Percentiles rank a stretch among this genome's conserved stretches.
Evolutionary conservation across 1,284 basidiomycete genomes (phyloP).

Genomic region (Sanghuangporus baumii): DNA sequence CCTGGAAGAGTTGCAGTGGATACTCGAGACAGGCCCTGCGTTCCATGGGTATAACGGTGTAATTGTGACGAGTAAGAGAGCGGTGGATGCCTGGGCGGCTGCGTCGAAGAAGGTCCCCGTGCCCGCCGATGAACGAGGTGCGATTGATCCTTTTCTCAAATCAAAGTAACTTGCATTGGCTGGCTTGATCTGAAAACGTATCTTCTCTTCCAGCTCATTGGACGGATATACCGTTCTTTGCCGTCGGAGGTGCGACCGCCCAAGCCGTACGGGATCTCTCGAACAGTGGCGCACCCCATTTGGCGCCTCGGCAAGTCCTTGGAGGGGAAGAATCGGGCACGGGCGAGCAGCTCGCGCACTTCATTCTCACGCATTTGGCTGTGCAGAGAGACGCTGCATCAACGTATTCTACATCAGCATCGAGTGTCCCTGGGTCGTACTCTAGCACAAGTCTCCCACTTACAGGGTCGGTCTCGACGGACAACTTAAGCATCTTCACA

Average conservation of each 20-base stretch:
- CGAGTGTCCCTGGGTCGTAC: background rate
- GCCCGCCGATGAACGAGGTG: constrained; percentile 9
- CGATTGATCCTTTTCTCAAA: background rate
- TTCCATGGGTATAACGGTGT: constrained; percentile 44
- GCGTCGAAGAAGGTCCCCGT: constrained; percentile 29
- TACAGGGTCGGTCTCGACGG: background rate
- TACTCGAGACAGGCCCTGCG: constrained; percentile 36
- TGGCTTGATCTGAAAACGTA: background rate
- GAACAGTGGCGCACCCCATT: constrained; percentile 23
- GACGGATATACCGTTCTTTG: constrained; percentile 62
- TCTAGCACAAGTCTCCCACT: background rate
- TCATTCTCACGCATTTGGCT: constrained; percentile 38
- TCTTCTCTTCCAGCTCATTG: constrained; percentile 32
- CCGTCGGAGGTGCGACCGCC: constrained; percentile 63
- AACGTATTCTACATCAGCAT: background rate
- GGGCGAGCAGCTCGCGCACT: constrained; percentile 57
- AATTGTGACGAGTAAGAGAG: constrained; percentile 67
- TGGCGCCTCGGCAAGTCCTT: constrained; percentile 37
- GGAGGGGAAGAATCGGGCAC: constrained; percentile 47
- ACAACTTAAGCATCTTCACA: constrained; percentile 1
- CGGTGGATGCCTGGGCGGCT: constrained; percentile 59
- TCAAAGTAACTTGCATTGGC: background rate
- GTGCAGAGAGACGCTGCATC: background rate
- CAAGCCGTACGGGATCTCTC: constrained; percentile 33
- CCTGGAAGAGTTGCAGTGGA: constrained; percentile 35